These are phyloP conservation scores for Colletotrichum cuscutae DNA, from an alignment of 2,329 filamentous ascomycete genomes.

Conservation along the genomic window DNA sequence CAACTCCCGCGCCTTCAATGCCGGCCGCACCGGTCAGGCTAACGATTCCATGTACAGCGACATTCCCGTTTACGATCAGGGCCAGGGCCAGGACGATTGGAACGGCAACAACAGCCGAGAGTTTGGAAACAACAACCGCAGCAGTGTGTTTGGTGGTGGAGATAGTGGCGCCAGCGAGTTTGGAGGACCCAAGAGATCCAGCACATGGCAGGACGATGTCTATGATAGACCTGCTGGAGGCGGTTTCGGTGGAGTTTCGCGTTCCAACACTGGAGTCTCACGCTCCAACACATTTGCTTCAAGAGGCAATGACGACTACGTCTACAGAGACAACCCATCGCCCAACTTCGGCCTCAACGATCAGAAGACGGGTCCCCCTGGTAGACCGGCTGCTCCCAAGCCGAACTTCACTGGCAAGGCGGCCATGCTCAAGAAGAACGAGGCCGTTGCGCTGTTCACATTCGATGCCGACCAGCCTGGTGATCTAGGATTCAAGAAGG, in stretches of 20 bases:
- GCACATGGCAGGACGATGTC: slow-evolving; percentile 80
- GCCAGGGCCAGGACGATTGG: slow-evolving; percentile 86
- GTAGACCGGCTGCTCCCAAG: slow-evolving; percentile 87
- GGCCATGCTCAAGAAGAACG: slow-evolving; percentile 71
- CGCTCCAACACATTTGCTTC: slow-evolving; percentile 64
- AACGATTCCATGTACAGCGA: slow-evolving; percentile 91
- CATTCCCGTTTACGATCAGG: slow-evolving; percentile 86
- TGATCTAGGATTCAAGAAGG: slow-evolving; percentile 89
- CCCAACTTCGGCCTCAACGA: slow-evolving; percentile 40
- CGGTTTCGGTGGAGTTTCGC: slow-evolving; percentile 44
- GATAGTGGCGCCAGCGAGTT: slow-evolving; percentile 56
- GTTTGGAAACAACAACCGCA: slow-evolving; percentile 54
- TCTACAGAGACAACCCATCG: slow-evolving; percentile 59
- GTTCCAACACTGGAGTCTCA: slow-evolving; percentile 62
- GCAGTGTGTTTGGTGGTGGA: slow-evolving; percentile 47
- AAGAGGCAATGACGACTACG: slow-evolving; percentile 59
- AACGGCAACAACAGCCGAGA: slow-evolving; percentile 80
- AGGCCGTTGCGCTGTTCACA: slow-evolving; percentile 90
- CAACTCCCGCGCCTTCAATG: slow-evolving; percentile 86
- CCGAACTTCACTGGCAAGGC: slow-evolving; percentile 78
- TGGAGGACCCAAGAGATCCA: slow-evolving; percentile 69
- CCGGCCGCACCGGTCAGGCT: slow-evolving; percentile 54
- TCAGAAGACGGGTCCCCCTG: slow-evolving; percentile 67
- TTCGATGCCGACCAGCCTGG: slow-evolving; percentile 95
- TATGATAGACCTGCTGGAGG: slow-evolving; percentile 68